A percentile compares a stretch with the other conserved stretches of the same genome.
phyloP scores from a whole-genome alignment of 1,284 basidiomycete species.

The Inonotus hispidus region DNA sequence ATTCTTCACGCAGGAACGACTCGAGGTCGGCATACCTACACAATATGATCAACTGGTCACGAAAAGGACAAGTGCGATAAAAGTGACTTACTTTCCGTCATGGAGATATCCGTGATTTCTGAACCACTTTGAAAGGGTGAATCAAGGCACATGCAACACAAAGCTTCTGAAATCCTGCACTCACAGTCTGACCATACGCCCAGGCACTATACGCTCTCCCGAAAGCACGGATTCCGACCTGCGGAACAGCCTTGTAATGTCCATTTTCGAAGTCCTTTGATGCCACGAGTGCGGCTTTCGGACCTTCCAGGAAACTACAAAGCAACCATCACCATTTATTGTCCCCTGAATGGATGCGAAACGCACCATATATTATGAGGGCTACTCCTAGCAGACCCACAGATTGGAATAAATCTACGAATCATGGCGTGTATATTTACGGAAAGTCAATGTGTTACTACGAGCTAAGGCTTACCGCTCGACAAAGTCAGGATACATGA shows the following conservation, averaged over 20 bases:
- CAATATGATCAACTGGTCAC: too few relatives aligned
- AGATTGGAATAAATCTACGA: conserved; percentile 45
- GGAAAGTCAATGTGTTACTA: conserved; percentile 3
- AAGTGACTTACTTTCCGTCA: too few relatives aligned
- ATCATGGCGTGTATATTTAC: conserved; percentile 1
- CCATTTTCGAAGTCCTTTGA: conserved; percentile 33
- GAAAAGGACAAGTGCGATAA: too few relatives aligned
- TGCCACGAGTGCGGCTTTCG: conserved; percentile 33
- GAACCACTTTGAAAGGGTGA: too few relatives aligned
- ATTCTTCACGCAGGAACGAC: conserved; percentile 30
- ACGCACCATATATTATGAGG: conserved; percentile 55
- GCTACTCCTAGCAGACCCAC: conserved; percentile 56
- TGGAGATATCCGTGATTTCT: neutral
- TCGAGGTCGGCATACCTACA: conserved; percentile 23
- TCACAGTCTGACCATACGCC: conserved; percentile 35
- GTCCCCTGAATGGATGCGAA: neutral
- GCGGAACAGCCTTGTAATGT: conserved; percentile 30
- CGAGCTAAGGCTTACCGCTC: conserved; percentile 34
- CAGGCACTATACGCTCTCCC: conserved; percentile 33
- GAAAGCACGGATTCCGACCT: conserved; percentile 33
- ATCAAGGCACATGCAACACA: too few relatives aligned
- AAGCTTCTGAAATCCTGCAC: conserved; percentile 9
- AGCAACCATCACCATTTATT: neutral
- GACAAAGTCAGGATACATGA: conserved; percentile 53
- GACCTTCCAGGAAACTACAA: conserved; percentile 50